Conservation (phyloP, 495 filamentous ascomycete species). For the Mycothermus thermophilus region DNA sequence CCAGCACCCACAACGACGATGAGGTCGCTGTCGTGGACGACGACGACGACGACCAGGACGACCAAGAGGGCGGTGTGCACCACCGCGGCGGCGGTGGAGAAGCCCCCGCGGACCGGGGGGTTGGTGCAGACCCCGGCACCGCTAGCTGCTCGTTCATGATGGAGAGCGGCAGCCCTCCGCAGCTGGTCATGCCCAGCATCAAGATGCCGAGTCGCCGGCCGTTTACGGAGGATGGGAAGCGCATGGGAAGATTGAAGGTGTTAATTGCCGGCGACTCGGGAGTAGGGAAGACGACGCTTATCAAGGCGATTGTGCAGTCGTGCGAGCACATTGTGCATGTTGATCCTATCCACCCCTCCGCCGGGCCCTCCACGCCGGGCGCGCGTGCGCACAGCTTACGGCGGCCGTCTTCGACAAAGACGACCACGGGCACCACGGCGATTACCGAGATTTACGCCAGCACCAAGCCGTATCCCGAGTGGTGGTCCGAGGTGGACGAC, state of each 20-base stretch:
- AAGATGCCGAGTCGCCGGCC: slow-evolving; percentile 86
- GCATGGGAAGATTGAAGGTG: slow-evolving; percentile 75
- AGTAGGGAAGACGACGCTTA: slow-evolving; percentile 76
- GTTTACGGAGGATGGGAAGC: slow-evolving; percentile 77
- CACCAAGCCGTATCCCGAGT: slow-evolving; percentile 79
- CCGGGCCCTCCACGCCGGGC: slow-evolving; percentile 13
- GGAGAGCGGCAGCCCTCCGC: slow-evolving; percentile 51
- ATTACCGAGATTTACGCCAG: slow-evolving; percentile 84
- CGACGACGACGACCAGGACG: slow-evolving; percentile 35
- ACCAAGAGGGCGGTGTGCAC: no score
- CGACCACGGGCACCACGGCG: slow-evolving; percentile 24
- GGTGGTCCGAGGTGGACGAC: slow-evolving; percentile 88
- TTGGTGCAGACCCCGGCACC: neutral
- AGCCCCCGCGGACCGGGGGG: no score
- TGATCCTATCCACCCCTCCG: slow-evolving; percentile 51
- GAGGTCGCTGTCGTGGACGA: slow-evolving; percentile 6
- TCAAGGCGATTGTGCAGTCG: slow-evolving; percentile 85
- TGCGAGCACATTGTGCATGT: slow-evolving; percentile 96
- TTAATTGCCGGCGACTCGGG: slow-evolving; percentile 75
- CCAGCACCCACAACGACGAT: slow-evolving; percentile 10
- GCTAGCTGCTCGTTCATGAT: slow-evolving; percentile 17
- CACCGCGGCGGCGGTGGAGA: no score
- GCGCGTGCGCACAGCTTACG: no score
- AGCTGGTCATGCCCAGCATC: slow-evolving; percentile 96
- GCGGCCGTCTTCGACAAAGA: neutral